Percentiles rank a stretch among this genome's conserved stretches.
phyloP scores from a whole-genome alignment of 116 monocot genomes.

The Zostera marina region DNA sequence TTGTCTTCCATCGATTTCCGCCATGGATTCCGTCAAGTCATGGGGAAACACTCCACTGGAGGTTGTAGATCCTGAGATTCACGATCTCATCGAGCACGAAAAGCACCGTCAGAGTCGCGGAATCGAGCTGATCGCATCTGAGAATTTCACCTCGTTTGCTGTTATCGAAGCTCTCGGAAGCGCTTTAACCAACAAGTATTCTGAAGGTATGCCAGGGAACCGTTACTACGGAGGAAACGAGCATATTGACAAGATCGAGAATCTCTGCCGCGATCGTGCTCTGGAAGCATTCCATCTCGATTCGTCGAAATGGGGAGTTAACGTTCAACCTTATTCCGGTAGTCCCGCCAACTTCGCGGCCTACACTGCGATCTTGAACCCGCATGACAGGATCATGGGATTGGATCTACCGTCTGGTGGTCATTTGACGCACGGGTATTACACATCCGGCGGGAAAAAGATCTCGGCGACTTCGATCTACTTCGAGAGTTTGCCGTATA shows the following conservation, averaged over 20 bases:
- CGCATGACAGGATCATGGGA: slow-evolving; percentile 95
- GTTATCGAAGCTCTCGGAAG: slow-evolving; percentile 62
- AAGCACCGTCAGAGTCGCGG: slow-evolving; percentile 63
- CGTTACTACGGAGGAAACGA: slow-evolving; percentile 68
- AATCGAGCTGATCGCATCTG: slow-evolving; percentile 66
- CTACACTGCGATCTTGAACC: slow-evolving; percentile 70
- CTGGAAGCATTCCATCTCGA: slow-evolving; percentile 38
- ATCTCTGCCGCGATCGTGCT: slow-evolving; percentile 41
- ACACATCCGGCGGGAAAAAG: slow-evolving; percentile 68
- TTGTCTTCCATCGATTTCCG: not conserved
- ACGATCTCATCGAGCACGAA: slow-evolving; percentile 68
- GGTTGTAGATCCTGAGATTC: slow-evolving; percentile 32
- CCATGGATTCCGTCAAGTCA: slow-evolving; percentile 17
- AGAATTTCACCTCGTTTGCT: slow-evolving; percentile 70
- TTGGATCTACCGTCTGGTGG: slow-evolving; percentile 87
- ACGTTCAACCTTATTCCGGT: slow-evolving; percentile 81
- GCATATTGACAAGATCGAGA: slow-evolving; percentile 59
- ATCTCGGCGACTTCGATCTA: slow-evolving; percentile 75
- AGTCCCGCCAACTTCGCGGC: slow-evolving; percentile 89
- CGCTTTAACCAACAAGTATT: slow-evolving; percentile 62
- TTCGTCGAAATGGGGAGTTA: slow-evolving; percentile 45
- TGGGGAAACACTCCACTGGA: slow-evolving; percentile 31
- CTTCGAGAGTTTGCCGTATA: slow-evolving; percentile 86
- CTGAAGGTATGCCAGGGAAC: slow-evolving; percentile 61
- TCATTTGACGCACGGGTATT: slow-evolving; percentile 81